Base-by-base conservation (phyloP, 2,329 filamentous ascomycete species). In the Paraphaeosphaeria sporulosa region DNA sequence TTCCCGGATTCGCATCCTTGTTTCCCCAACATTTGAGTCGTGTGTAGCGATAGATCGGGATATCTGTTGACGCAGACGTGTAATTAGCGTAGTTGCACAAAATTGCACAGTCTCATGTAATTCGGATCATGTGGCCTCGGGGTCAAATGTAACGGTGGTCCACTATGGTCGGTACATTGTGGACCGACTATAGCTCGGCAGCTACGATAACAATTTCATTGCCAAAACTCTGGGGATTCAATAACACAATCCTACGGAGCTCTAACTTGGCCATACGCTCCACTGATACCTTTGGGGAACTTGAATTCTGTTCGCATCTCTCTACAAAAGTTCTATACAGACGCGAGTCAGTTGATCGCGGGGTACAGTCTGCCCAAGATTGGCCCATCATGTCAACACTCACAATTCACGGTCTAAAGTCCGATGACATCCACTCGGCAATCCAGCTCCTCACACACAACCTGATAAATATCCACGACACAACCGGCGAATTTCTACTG, bases 401-500 rank as follows among this genome's bases (percentile, higher is more conserved):
- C 56, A 73, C 70, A 48, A 70, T 79, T 42, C 75, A 80, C 61
- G 78, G 75, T 58, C 72, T 83, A 42, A 75, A 75, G 57, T 76
- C 79, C 59, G 68, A 74, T 27, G 70, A 82, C 46, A 80, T 87
- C 55, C 84, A 84, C 66, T 69, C 75, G n/a, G 78, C 86, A 60
- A 88, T 94, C 72, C 81, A 86, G 42, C 82, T 87, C 19, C 82
- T 94, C 60, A 93, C 92, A 68, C 79, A 89, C 72, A 91, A 91
- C 71, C 83, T 94, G 44, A 84, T 94, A 74, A 91, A 91, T 77
- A 93, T 94, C 78, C 87, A 87, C 70, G 91, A 94, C 79, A 85
- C 83, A 42, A 91, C 89, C 0, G 91, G 91, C 52, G 84, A 91
- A 71, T 94, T 93, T 75, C 82, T 94, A 25, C 81, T 93, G 60